Evolutionary conservation across 306 rosid species (phyloP), one percentile per base, ranked within the genome.

Genomic region (Erythrophleum fordii): DNA sequence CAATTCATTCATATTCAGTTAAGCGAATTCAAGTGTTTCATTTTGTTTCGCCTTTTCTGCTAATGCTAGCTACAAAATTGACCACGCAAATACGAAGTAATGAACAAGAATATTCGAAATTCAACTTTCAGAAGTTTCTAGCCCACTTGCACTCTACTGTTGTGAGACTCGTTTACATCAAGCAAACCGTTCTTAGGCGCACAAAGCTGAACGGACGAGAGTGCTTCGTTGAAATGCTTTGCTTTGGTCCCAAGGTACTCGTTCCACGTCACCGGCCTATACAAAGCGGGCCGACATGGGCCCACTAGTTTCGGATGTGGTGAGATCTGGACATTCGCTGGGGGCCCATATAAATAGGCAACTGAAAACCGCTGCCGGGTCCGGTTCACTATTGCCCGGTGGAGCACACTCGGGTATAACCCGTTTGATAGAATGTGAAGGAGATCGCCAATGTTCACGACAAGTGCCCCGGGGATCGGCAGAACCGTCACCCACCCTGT

Each of bases 221-320:
- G 99, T 53, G 98, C 98, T 55, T 92, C 78, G 45, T 95, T 85
- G 89, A 92, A 93, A 77, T 90, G 91, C 72, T 91, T 89, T 46
- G 98, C 97, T 84, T 92, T 96, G 14, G 83, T 83, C 26, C 92
- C 93, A 60, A 96, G 97, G 82, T 92, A 96, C 82, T 96, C 98
- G 9, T 75, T 82, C 99, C 99, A 96, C 31, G 98, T 90, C 59
- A 96, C 90, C 11, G 99, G 48, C 61, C 92, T 79, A 69, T 96
- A 96, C 8, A 93, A 81, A 0, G 97, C 89, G 5, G 97, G 98
- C 3, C 78, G 77, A 6, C 69, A 85, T 64, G 98, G 97, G 52
- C 93, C 87, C 10, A 93, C 82, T 6, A 95, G 64, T 31, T 87
- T 89, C 1, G 82, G 70, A 5, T 86, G 84, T 11, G 99, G 98